Evolutionary conservation across 176 grass and related monocot genomes (phyloP).

Genomic region (Eragrostis nindensis): DNA sequence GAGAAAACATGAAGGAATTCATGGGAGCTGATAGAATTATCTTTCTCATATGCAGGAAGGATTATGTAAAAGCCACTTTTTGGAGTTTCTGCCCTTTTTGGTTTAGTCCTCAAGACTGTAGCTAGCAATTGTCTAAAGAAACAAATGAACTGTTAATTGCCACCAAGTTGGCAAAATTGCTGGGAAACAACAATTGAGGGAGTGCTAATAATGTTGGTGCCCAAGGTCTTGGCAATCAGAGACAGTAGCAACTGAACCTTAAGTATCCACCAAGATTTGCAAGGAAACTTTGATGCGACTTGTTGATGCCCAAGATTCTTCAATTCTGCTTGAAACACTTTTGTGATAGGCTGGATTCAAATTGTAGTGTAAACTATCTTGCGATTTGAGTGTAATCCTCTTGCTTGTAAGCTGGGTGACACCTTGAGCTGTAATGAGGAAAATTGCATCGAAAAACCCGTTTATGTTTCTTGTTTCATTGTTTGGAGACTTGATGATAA

Average conservation of each 20-base stretch:
- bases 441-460: background rate
- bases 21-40: slow-evolving; percentile 73
- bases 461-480: slow-evolving; percentile 28
- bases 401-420: slow-evolving; percentile 42
- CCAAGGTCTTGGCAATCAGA: slow-evolving; percentile 50
- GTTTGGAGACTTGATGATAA: slow-evolving; percentile 25
- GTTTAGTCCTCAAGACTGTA: slow-evolving; percentile 62
- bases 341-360: slow-evolving; percentile 18
- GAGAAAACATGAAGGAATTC: slow-evolving; percentile 47
- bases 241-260: slow-evolving; percentile 61
- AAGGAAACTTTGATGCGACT: slow-evolving; percentile 50
- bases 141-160: slow-evolving; percentile 62
- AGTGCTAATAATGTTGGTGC: slow-evolving; percentile 46
- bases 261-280: slow-evolving; percentile 47
- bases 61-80: slow-evolving; percentile 62
- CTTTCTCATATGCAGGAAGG: slow-evolving; percentile 73
- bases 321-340: slow-evolving; percentile 26
- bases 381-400: slow-evolving; percentile 16
- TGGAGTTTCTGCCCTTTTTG: slow-evolving; percentile 66
- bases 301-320: slow-evolving; percentile 52
- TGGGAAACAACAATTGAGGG: slow-evolving; percentile 42
- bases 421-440: slow-evolving; percentile 49
- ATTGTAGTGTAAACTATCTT: slow-evolving; percentile 33
- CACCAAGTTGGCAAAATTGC: slow-evolving; percentile 54
- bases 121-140: slow-evolving; percentile 74